Percentiles rank a stretch among this genome's conserved stretches.
Evolutionary conservation across 441 rosid genomes (phyloP).

Genomic region (Eruca vesicaria): DNA sequence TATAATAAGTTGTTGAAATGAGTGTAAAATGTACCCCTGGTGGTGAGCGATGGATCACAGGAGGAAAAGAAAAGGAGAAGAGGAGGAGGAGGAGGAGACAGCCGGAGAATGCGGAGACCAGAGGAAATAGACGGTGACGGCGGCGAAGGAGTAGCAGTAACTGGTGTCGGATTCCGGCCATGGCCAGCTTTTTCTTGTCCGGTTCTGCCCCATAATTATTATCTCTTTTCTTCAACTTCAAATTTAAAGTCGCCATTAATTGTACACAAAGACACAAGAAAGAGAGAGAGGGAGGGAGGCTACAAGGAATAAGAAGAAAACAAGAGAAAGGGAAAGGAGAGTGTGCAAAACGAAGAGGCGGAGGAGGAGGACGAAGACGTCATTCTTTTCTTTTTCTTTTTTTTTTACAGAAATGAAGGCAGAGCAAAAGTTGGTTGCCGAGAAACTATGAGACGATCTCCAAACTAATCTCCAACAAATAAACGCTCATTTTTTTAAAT

Average conservation of each 20-base stretch:
- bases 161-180: conserved; percentile 35
- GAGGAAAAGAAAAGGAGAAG: conserved; percentile 47
- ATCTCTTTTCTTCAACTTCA: conserved; percentile 44
- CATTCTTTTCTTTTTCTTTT: not conserved
- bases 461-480: conserved; percentile 25
- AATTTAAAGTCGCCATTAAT: conserved; percentile 36
- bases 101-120: conserved; percentile 50
- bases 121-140: conserved; percentile 50
- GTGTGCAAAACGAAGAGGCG: conserved; percentile 28
- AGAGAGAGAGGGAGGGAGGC: not conserved
- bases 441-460: conserved; percentile 2
- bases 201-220: conserved; percentile 6
- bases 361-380: conserved; percentile 16
- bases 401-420: conserved; percentile 1
- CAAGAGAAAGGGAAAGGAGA: conserved; percentile 34
- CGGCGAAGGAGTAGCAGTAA: conserved; percentile 47
- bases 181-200: conserved; percentile 29
- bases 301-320: conserved; percentile 33
- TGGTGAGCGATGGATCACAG: conserved; percentile 33
- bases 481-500: not conserved
- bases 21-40: conserved; percentile 8
- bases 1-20: not conserved
- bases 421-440: conserved; percentile 28
- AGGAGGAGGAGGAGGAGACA: conserved; percentile 54
- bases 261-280: not conserved